Base-by-base conservation (phyloP, 75 land plant genomes). In the Selaginella moellendorffii region DNA sequence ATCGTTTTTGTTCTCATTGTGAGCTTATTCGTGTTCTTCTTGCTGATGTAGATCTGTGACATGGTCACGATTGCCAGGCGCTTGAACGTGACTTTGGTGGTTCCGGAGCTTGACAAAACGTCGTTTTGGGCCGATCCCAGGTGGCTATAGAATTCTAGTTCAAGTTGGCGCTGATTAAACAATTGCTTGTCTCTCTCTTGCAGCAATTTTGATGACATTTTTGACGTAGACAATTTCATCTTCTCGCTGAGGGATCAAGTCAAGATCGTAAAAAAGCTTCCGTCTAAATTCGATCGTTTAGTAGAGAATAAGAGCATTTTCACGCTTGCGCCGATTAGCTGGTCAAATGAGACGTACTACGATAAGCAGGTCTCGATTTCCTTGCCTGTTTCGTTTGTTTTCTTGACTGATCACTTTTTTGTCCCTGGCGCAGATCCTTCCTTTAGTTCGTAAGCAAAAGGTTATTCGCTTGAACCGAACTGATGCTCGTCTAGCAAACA, bases 121-220 rank as follows among this genome's bases (percentile, higher is more conserved):
- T 90, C 96, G 1, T 86, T 90, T 51, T 90, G 96, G 96, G 76
- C 67, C 54, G 96, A 90, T 72, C 85, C 86, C 20, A 90, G 96
- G 96, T 83, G 68, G 19, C 2, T 54, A 20, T 24, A 31, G 18
- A 61, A 0, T 26, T 22, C 14, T 18, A 2, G 28, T 22, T 21
- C 21, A 25, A 54, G 52, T 65, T 54, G 1, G 0, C 10, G 23
- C 46, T 19, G 20, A 53, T 53, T 14, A 65, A 36, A 24, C 21
- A 36, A 5, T 19, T 56, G 17, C 19, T 56, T 8, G 8, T 56
- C 21, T 56, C 30, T 27, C 0, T 1, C 27, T 29, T 79, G 72
- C 82, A 89, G 90, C 60, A 64, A 81, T 51, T 89, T 86, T 76
- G 90, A 72, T 52, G 96, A 86, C 46, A 86, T 89, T 28, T 89